Evolutionary conservation across 345 rosid genomes (phyloP), one percentile per base, ranked within the genome.

Genomic region (Sisymbrium altissimum): DNA sequence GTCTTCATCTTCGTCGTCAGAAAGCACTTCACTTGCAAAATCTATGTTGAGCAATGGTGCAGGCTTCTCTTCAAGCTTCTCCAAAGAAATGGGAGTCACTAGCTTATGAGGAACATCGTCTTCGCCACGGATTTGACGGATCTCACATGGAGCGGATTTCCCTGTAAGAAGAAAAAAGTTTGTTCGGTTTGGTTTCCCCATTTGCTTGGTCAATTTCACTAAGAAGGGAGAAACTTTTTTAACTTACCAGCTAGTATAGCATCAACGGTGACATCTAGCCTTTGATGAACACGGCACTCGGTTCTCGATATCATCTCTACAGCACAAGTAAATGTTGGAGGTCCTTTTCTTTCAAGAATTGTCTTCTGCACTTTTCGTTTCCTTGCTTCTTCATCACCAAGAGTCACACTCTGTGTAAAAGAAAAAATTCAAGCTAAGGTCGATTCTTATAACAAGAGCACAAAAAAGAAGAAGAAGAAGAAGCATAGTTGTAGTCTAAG

Each of bases 291-390:
- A 54, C 84, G 96, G 23, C 92, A 91, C 63, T 91, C 91, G 1
- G 90, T 84, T 81, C 78, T 86, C 27, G 98, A 86, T 81, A 89
- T 89, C 89, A 94, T 68, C 83, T 91, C 98, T 49, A 91, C 91
- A 5, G 96, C 96, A 78, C 96, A 94, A 35, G 90, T 83, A 72
- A 93, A 93, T 18, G 98, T 76, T 3, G 96, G 81, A 32, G 97
- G 91, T 45, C 96, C 96, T 83, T 91, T 89, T 71, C 98, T 82
- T 83, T 94, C 97, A 33, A 94, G 96, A 86, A 89, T 89, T 23
- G 97, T 91, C 86, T 91, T 91, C 83, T 91, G 97, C 68, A 89
- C 93, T 84, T 89, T 94, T 85, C 97, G 86, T 78, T 86, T 88
- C 85, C 80, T 85, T 71, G 98, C 98, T 80, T 86, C 95, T 68